These are phyloP conservation scores for Thielaviopsis populi DNA, from an alignment of 2,329 filamentous ascomycete genomes.

Conservation along the genomic window DNA sequence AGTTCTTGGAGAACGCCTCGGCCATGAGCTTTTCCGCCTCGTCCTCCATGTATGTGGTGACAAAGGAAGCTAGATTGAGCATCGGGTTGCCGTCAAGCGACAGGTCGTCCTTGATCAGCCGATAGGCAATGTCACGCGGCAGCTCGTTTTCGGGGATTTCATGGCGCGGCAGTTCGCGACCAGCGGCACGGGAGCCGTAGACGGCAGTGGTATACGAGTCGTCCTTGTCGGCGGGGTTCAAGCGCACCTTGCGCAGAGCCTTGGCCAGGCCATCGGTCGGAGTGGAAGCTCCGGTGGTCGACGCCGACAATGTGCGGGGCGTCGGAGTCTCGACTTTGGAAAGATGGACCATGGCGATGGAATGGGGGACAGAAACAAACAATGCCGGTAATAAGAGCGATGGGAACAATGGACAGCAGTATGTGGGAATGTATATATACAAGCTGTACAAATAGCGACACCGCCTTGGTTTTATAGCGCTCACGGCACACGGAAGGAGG, in stretches of 20 bases:
- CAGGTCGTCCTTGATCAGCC: slow-evolving; percentile 91
- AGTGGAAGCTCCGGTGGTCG: slow-evolving; percentile 4
- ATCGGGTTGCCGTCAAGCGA: slow-evolving; percentile 84
- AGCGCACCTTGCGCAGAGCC: slow-evolving; percentile 29
- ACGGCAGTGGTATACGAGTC: slow-evolving; percentile 61
- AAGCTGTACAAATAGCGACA: background rate
- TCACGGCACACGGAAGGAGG: background rate
- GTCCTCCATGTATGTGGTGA: slow-evolving; percentile 96
- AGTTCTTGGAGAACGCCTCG: slow-evolving; percentile 87
- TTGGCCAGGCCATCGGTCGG: slow-evolving; percentile 23
- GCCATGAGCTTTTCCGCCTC: slow-evolving; percentile 93
- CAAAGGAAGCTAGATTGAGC: slow-evolving; percentile 77
- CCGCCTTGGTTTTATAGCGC: background rate
- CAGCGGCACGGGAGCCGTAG: slow-evolving; percentile 76
- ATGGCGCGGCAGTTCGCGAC: slow-evolving; percentile 60
- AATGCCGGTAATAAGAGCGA: background rate
- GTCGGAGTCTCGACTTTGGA: slow-evolving; percentile 21
- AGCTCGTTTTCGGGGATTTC: slow-evolving; percentile 85
- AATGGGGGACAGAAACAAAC: background rate
- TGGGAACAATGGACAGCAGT: background rate
- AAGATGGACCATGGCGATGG: slow-evolving; percentile 36
- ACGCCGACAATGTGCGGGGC: slow-evolving; percentile 19
- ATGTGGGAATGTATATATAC: background rate
- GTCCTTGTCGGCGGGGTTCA: slow-evolving; percentile 35
- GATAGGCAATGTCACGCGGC: slow-evolving; percentile 85